Base-by-base conservation (phyloP, 2,329 filamentous ascomycete genomes). In the Tolypocladium endophyticum region DNA sequence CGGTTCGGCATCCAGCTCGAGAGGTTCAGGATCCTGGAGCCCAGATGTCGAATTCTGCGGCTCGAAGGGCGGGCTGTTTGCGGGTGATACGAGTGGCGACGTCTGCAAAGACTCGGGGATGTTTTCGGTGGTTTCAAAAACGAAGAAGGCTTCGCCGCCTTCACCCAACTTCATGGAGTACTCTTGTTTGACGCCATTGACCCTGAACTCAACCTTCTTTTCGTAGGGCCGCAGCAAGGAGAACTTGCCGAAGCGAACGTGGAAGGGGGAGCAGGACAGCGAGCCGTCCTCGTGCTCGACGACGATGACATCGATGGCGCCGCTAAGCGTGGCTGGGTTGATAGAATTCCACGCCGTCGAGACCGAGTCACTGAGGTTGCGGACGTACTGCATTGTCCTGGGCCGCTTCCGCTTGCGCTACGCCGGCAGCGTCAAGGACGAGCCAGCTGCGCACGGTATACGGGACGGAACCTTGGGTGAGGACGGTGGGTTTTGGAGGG, bases 271-370 rank as follows among this genome's bases (percentile, higher is more conserved):
- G 77, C 94, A 99, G 65, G 88, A 87, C 60, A 97, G 82, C 47
- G 79, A 81, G 77, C 90, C 94, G 81, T 99, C 94, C 71, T 93
- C 90, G 67, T 95, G 92, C 75, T 99, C 92, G 61, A 99, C 92
- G 59, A 99, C 93, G 66, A 99, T 96, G 67, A 97, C 93, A 81
- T 99, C 94, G 77, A 99, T 97, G 70, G 94, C 94, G 70, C 94
- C 94, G 77, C 91, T 96, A 60, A 99, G 84, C 16, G 94, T 99
- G 53, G 94, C 92, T 57, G 94, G 94, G 75, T 99, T 99, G 81
- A 99, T 96, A 33, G 92, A 97, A 76, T 99, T 99, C 94, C 94
- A 99, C 74, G 94, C 93, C 78, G 94, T 97, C 68, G 92, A 96
- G 69, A 99, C 93, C 58, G 92, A 95, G 73, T 92, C 92, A 75